These are phyloP conservation scores for Suaeda aralocaspica DNA, from an alignment of 148 eudicot species.

Conservation along the genomic window DNA sequence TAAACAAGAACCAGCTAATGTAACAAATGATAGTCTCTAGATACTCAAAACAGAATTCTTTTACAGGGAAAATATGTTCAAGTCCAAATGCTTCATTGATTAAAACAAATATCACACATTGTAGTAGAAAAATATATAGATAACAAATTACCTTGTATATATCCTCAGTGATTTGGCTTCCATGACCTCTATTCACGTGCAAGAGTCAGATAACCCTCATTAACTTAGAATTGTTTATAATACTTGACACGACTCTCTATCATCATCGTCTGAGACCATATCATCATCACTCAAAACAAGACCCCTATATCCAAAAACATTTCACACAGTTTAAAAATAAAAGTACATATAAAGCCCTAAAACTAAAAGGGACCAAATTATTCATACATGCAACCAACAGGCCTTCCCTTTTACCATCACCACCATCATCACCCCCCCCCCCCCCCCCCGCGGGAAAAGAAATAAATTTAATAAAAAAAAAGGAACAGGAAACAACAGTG, in stretches of 20 bases:
- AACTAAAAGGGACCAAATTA: not conserved
- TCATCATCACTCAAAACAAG: conserved; percentile 65
- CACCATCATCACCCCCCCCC: too few species aligned
- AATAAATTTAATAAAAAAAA: too few species aligned
- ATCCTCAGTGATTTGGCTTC: conserved; percentile 94
- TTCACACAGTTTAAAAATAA: not conserved
- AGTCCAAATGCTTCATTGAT: too few species aligned
- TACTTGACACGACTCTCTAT: conserved; percentile 71
- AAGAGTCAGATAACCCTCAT: conserved; percentile 95
- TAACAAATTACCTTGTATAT: conserved; percentile 85
- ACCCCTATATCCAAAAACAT: conserved; percentile 56
- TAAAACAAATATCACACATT: too few species aligned
- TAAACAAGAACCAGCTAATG: too few species aligned
- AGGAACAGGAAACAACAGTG: not conserved
- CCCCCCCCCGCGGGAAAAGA: too few species aligned
- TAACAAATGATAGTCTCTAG: too few species aligned
- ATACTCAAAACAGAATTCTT: too few species aligned
- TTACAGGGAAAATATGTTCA: too few species aligned
- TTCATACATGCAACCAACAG: too few species aligned
- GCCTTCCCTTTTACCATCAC: too few species aligned
- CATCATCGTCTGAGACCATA: conserved; percentile 62
- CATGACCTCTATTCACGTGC: conserved; percentile 99
- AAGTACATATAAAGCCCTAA: too few species aligned
- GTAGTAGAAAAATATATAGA: not conserved
- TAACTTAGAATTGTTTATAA: conserved; percentile 62